These are phyloP conservation scores for Eucalyptus curtisii DNA, from an alignment of 345 rosid genomes.

Conservation along the genomic window DNA sequence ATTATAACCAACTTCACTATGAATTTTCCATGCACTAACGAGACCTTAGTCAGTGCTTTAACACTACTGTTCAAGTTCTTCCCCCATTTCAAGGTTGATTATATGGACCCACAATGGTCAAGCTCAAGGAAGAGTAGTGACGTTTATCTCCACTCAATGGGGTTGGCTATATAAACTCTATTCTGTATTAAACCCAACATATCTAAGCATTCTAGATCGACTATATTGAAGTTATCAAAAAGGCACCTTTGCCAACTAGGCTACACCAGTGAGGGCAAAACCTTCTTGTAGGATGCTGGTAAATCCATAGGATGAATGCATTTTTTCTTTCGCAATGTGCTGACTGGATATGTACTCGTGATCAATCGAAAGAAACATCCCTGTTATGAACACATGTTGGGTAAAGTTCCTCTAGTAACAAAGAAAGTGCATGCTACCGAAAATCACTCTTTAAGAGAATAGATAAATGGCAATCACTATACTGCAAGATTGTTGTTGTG, in stretches of 20 bases:
- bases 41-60: background rate
- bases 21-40: background rate
- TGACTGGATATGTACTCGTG: background rate
- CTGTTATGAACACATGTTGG: background rate
- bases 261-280: background rate
- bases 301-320: background rate
- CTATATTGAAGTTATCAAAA: background rate
- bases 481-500: background rate
- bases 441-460: background rate
- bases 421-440: background rate
- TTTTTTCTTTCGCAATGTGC: background rate
- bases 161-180: background rate
- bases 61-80: background rate
- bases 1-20: background rate
- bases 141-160: background rate
- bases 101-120: background rate
- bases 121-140: background rate
- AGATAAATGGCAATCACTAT: background rate
- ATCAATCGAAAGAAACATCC: background rate
- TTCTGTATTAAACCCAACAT: background rate
- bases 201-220: background rate
- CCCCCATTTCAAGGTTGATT: background rate
- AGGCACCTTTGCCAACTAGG: background rate
- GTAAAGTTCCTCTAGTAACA: background rate
- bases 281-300: background rate